Conservation (phyloP, 805 yeast genomes). For the Vanderwaltozyma polyspora region DNA sequence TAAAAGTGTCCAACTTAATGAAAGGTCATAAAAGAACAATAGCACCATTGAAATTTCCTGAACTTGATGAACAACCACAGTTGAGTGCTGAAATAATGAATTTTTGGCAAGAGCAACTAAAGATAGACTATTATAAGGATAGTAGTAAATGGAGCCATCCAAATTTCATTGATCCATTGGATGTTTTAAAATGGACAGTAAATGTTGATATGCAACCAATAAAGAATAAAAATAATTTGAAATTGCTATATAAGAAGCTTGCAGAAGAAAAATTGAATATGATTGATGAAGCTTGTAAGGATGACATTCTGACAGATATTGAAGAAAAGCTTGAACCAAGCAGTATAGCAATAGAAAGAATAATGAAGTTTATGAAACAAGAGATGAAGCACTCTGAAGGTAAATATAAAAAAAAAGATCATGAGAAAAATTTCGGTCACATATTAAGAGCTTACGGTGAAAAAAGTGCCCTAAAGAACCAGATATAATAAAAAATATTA, state of each 20-base stretch:
- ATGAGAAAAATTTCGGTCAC: background rate
- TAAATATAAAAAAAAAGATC: too few species aligned
- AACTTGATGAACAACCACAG: slow-evolving; percentile 31
- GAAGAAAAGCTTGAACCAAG: background rate
- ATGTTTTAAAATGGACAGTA: slow-evolving; percentile 27
- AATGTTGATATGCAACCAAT: slow-evolving; percentile 19
- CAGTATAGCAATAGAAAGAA: background rate
- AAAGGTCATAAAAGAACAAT: slow-evolving; percentile 21
- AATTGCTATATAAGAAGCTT: slow-evolving; percentile 10
- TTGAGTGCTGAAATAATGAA: slow-evolving; percentile 32
- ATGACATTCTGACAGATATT: background rate
- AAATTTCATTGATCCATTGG: slow-evolving; percentile 20
- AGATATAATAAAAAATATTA: background rate
- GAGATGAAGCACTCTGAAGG: background rate
- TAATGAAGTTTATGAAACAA: background rate
- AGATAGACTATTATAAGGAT: slow-evolving; percentile 13
- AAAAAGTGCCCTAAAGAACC: background rate
- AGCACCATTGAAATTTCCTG: slow-evolving; percentile 14
- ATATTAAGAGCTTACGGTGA: slow-evolving; percentile 2
- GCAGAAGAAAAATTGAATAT: slow-evolving; percentile 13
- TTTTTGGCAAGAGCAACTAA: slow-evolving; percentile 14
- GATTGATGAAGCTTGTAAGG: background rate
- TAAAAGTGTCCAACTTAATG: slow-evolving; percentile 29
- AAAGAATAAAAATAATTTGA: slow-evolving; percentile 6
- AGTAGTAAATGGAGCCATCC: slow-evolving; percentile 11